Base-by-base conservation (phyloP, 768 basidiomycete species). In the Leccinum longicurvipes region DNA sequence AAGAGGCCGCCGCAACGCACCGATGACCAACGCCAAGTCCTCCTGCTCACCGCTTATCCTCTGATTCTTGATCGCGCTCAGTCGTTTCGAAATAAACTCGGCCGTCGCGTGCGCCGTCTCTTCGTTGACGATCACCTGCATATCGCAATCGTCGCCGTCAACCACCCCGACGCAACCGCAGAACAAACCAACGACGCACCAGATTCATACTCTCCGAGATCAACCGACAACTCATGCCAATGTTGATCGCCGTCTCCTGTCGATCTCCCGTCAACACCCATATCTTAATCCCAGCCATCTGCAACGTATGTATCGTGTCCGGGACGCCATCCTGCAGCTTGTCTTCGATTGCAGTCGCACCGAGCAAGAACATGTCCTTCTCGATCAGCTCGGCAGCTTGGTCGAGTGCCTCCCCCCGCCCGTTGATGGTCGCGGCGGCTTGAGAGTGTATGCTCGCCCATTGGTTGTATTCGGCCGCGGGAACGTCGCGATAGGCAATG, bases 171-270 rank as follows among this genome's bases (percentile, higher is more conserved):
- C 19, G 2, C 24, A 23, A 24, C 49, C 21, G 2, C 23, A 2
- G 23, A 44, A 41, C 14, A 24, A 25, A 27, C 45, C 11, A 21
- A 19, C 25, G 41, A 59, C 32, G 29, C 60, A 94, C 96, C 77
- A 99, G 63, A 69, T 98, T 98, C 97, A 98, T 99, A 9, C 92
- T 94, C 74, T 99, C 97, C 6, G 93, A 93, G 50, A 99, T 98
- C 64, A 99, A 73, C 59, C 93, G 83, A 76, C 97, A 98, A 2
- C 94, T 96, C 82, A 98, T 87, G 51, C 97, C 97, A 60, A 99
- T 98, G 66, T 99, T 99, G 73, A 99, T 98, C 15, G 97, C 97
- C 1, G 97, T 99, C 73, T 99, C 97, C 75, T 99, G 97, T 61
- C 97, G 79, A 71, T 99, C 97, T 1, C 97, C 97, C 2, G 97